These are phyloP conservation scores for Corallochytrium limacisporum DNA, from an alignment of 78 protist species.

Conservation along the genomic window DNA sequence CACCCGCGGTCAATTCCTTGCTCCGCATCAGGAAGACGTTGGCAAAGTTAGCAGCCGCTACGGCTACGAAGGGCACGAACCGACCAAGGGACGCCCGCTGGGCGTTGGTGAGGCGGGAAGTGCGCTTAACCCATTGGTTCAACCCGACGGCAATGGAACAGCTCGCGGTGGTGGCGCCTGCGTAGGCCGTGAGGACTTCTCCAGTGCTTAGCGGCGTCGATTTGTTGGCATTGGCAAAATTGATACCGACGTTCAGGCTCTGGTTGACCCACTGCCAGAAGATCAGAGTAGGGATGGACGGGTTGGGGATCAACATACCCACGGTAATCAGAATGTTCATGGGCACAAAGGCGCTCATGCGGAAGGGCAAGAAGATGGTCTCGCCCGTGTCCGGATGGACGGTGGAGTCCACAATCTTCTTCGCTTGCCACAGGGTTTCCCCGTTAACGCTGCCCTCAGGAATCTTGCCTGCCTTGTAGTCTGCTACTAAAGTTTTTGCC, in stretches of 20 bases:
- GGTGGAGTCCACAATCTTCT: slow-evolving; percentile 32
- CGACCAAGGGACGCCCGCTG: neutral
- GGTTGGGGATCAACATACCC: slow-evolving; percentile 25
- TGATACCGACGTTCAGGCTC: slow-evolving; percentile 34
- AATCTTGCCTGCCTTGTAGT: slow-evolving; percentile 28
- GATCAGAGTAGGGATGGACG: neutral
- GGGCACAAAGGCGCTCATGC: slow-evolving; percentile 21
- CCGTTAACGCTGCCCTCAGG: slow-evolving; percentile 7
- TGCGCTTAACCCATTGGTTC: neutral
- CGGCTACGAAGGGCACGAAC: slow-evolving; percentile 13
- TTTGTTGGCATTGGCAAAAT: slow-evolving; percentile 22
- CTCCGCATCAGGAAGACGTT: slow-evolving; percentile 12
- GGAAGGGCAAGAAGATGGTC: slow-evolving; percentile 39
- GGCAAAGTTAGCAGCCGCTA: neutral
- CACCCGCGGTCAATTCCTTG: neutral
- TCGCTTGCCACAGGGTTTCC: slow-evolving; percentile 53
- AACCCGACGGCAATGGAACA: neutral
- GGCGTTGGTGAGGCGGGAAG: neutral
- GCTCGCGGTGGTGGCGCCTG: neutral
- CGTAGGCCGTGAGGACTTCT: neutral
- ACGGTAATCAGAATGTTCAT: slow-evolving; percentile 3
- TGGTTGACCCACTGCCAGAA: slow-evolving; percentile 31
- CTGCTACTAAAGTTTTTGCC: slow-evolving; percentile 14
- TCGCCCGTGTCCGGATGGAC: slow-evolving; percentile 64
- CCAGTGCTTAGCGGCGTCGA: neutral